Percentiles rank a stretch among this genome's conserved stretches.
These are phyloP conservation scores for Meyerozyma carpophila DNA, from an alignment of 1,139 yeast genomes.

Conservation along the genomic window DNA sequence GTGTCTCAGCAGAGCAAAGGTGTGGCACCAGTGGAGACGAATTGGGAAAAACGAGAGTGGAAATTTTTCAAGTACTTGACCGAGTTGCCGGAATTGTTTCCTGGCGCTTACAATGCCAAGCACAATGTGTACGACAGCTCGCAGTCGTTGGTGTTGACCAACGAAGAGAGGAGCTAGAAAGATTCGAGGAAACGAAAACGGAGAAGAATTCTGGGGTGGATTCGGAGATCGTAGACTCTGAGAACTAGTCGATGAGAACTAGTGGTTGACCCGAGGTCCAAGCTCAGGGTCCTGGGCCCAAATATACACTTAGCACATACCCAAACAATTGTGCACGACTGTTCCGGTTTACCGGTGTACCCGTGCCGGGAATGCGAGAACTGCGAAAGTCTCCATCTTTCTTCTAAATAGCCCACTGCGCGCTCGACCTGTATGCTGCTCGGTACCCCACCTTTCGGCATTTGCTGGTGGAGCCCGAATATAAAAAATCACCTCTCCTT, in stretches of 20 bases:
- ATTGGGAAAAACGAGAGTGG: conserved; percentile 42
- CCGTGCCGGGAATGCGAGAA: too few relatives aligned
- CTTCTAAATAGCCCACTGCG: neutral
- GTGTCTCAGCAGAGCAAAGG: conserved; percentile 19
- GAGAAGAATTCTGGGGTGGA: too few relatives aligned
- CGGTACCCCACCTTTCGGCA: conserved; percentile 1
- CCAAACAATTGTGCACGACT: too few relatives aligned
- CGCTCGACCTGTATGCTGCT: neutral
- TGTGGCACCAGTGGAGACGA: conserved; percentile 27
- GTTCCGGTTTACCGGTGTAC: too few relatives aligned
- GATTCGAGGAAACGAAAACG: too few relatives aligned
- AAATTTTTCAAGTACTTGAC: conserved; percentile 25
- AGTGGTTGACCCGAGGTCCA: neutral
- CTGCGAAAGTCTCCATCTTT: too few relatives aligned
- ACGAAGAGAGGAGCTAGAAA: neutral
- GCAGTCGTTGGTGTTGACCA: neutral
- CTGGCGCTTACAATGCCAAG: conserved; percentile 21
- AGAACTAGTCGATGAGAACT: too few relatives aligned
- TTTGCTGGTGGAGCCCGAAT: neutral
- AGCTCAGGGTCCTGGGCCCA: too few relatives aligned
- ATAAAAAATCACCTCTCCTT: neutral
- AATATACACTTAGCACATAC: too few relatives aligned
- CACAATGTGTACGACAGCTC: neutral
- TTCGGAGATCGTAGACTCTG: too few relatives aligned
- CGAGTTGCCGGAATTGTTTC: conserved; percentile 31